Evolutionary conservation across 1,284 basidiomycete species (phyloP).

Genomic region (Coniophora puteana): DNA sequence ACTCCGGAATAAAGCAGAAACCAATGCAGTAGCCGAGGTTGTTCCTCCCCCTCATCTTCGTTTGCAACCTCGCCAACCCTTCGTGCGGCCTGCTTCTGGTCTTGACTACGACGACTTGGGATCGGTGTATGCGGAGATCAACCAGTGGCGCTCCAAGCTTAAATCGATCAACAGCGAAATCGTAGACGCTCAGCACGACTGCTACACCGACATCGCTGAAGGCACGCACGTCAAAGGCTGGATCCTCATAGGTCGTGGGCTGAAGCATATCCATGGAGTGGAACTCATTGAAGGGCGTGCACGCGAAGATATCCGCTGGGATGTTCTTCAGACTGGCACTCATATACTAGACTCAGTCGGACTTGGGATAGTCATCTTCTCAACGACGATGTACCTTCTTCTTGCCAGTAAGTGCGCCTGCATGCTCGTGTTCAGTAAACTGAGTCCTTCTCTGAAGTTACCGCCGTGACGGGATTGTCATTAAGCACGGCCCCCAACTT

Average conservation of each 20-base stretch:
- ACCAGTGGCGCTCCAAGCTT: slow-evolving; percentile 60
- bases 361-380: slow-evolving; percentile 54
- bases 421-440: background rate
- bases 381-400: slow-evolving; percentile 50
- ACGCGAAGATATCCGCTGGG: slow-evolving; percentile 80
- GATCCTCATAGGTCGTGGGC: slow-evolving; percentile 69
- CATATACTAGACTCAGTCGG: slow-evolving; percentile 37
- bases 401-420: slow-evolving; percentile 50
- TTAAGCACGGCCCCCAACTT: slow-evolving; percentile 68
- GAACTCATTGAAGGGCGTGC: slow-evolving; percentile 71
- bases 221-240: slow-evolving; percentile 70
- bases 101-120: slow-evolving; percentile 62
- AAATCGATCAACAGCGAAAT: slow-evolving; percentile 73
- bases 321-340: slow-evolving; percentile 62
- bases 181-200: slow-evolving; percentile 55
- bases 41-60: slow-evolving; percentile 64
- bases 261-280: slow-evolving; percentile 59
- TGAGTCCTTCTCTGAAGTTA: slow-evolving; percentile 39
- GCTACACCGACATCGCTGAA: slow-evolving; percentile 67
- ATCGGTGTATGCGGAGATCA: slow-evolving; percentile 63
- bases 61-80: slow-evolving; percentile 63
- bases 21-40: slow-evolving; percentile 25
- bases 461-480: slow-evolving; percentile 64
- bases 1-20: slow-evolving; percentile 35
- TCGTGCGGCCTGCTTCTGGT: slow-evolving; percentile 68